A percentile compares a stretch with the other conserved stretches of the same genome.
Conservation (phyloP, 179 eudicot species). For the Dionaea muscipula region DNA sequence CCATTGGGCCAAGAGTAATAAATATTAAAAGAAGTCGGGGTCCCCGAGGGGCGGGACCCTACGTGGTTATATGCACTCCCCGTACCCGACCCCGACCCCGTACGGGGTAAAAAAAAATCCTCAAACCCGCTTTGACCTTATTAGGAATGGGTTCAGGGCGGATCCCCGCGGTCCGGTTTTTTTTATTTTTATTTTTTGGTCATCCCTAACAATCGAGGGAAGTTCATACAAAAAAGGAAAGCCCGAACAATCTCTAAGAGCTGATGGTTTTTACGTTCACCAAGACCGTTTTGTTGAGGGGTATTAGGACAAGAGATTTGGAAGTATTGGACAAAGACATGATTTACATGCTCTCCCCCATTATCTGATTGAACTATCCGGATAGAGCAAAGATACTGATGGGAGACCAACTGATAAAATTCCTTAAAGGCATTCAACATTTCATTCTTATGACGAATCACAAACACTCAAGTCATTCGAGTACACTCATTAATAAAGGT, state of each 20-base stretch:
- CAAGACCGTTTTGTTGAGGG: slow-evolving; percentile 3
- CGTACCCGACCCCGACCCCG: no score
- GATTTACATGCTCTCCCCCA: background rate
- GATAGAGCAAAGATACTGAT: background rate
- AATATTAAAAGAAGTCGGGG: no score
- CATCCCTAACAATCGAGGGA: no score
- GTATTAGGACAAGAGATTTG: background rate
- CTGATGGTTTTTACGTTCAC: slow-evolving; percentile 2
- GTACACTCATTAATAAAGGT: background rate
- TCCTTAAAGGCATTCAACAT: background rate
- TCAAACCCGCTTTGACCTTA: no score
- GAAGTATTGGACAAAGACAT: background rate
- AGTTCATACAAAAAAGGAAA: background rate
- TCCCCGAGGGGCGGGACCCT: no score
- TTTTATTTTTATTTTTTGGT: no score
- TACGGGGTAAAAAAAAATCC: no score
- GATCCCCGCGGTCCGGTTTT: no score
- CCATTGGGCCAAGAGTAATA: no score
- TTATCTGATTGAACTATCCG: background rate
- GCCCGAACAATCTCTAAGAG: slow-evolving; percentile 4
- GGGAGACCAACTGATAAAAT: background rate
- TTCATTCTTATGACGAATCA: background rate
- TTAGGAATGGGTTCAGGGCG: no score
- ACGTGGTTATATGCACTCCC: no score
- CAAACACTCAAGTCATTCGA: background rate